Evolutionary conservation across 192 early-diverging fungal species (phyloP).

Genomic region (Entomortierella parvispora): DNA sequence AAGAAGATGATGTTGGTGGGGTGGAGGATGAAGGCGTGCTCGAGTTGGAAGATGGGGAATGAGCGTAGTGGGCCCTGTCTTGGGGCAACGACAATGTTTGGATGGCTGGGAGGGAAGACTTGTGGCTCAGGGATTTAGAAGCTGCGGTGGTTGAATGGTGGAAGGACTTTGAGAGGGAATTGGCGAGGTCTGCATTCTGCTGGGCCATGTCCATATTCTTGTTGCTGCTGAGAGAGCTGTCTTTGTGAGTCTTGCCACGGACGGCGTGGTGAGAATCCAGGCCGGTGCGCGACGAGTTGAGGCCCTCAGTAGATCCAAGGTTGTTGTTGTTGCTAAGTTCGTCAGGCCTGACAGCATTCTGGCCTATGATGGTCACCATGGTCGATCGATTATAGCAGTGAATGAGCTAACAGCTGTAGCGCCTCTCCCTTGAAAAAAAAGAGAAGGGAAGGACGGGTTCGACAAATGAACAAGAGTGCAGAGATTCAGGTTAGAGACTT

Average conservation of each 20-base stretch:
- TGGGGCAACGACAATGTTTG: not conserved
- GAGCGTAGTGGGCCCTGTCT: not conserved
- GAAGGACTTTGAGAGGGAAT: not conserved
- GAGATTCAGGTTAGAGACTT: no score
- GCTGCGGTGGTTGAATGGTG: no score
- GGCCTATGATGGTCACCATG: constrained; percentile 35
- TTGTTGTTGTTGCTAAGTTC: constrained; percentile 1
- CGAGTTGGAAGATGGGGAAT: constrained; percentile 1
- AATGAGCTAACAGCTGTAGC: no score
- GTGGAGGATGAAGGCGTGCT: not conserved
- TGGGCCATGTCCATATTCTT: not conserved
- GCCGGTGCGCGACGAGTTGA: constrained; percentile 3
- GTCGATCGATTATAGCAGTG: no score
- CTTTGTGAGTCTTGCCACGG: constrained; percentile 5
- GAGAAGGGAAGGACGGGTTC: no score
- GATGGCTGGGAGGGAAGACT: not conserved
- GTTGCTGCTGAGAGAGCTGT: not conserved
- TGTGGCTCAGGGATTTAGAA: no score
- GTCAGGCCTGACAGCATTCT: constrained; percentile 27
- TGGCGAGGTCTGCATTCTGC: no score
- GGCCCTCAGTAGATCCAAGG: not conserved
- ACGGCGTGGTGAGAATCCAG: constrained; percentile 1
- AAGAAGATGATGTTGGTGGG: constrained; percentile 6
- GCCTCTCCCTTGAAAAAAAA: not conserved
- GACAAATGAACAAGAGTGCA: no score